Base-by-base conservation (phyloP, 345 rosid species). In the Brassica juncea region DNA sequence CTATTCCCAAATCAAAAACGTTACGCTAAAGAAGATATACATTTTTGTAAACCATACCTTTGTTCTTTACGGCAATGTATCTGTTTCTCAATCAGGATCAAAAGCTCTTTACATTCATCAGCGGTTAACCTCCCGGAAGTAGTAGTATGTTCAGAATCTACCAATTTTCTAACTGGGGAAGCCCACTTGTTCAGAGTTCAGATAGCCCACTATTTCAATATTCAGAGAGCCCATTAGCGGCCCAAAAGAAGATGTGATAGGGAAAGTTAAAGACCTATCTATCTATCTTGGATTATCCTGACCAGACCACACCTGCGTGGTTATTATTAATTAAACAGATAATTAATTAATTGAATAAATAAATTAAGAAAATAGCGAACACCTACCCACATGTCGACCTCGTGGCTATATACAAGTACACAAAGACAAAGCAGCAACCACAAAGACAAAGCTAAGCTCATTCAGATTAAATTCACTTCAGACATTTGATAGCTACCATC, bases 381-480 rank as follows among this genome's bases (percentile, higher is more conserved):
- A 66, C 77, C 71, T 52, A 64, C 54, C 54, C 78, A 74, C 39
- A 1, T 60, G 32, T 39, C 15, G 35, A 76, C 62, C 62, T 68
- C 74, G 69, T 69, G 62, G 14, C 37, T 70, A 25, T 32, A 62
- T 71, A 25, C 30, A 15, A 66, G 15, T 30, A 69, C 31, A 5
- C 57, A 49, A n/a, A 21, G 70, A 19, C 70, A 21, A 31, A 21
- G n/a, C 23, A 59, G 32, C 32, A 37, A 9, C 11, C 47, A 32
- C 19, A 49, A 19, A 19, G 19, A 19, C 54, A n/a, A 52, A 6
- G 1, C 61, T 32, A 4, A 1, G 35, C 35, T 30, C 32, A 30
- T 30, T 30, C 32, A 30, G 32, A 32, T 32, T 12, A 31, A 19
- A 44, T 27, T 27, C 16, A 57, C 31, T 60, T 32, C 52, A 39